Conservation (phyloP, 2,329 filamentous ascomycete genomes). For the Colletotrichum ledebouriae region DNA sequence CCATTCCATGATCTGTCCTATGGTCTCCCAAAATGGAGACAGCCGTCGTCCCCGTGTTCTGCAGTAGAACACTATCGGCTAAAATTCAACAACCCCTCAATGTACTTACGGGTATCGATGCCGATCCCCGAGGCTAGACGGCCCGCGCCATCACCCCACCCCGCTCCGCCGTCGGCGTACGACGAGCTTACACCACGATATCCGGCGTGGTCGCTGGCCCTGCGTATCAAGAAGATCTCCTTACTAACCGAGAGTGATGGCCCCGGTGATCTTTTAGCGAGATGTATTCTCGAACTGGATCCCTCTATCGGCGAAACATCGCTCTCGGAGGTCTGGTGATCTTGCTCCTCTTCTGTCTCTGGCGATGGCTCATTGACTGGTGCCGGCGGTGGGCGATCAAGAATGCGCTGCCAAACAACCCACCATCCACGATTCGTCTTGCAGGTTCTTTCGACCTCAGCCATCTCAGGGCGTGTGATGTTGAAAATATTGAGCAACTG, state of each 20-base stretch:
- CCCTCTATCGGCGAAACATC: slow-evolving; percentile 20
- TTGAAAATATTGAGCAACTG: slow-evolving; percentile 72
- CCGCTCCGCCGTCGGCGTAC: slow-evolving; percentile 53
- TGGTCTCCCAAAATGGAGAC: neutral
- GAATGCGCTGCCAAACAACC: slow-evolving; percentile 75
- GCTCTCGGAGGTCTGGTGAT: slow-evolving; percentile 13
- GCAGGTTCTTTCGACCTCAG: slow-evolving; percentile 71
- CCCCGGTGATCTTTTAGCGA: slow-evolving; percentile 1
- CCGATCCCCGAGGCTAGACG: slow-evolving; percentile 80
- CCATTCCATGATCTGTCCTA: neutral
- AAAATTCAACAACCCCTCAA: slow-evolving; percentile 78
- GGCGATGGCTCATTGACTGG: neutral
- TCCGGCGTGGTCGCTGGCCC: slow-evolving; percentile 68
- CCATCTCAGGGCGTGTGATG: slow-evolving; percentile 57
- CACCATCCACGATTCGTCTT: slow-evolving; percentile 79
- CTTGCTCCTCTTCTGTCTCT: slow-evolving; percentile 7
- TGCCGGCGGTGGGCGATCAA: slow-evolving; percentile 52
- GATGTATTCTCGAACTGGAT: slow-evolving; percentile 14
- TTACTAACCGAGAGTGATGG: slow-evolving; percentile 55
- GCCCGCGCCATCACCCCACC: slow-evolving; percentile 68
- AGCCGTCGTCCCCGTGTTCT: too few species aligned
- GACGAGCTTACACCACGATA: slow-evolving; percentile 53
- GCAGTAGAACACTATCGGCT: slow-evolving; percentile 53
- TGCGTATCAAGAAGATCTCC: slow-evolving; percentile 73
- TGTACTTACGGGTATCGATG: slow-evolving; percentile 80